Evolutionary conservation across 306 rosid genomes (phyloP), one percentile per base, ranked within the genome.

Genomic region (Cucumis melo): DNA sequence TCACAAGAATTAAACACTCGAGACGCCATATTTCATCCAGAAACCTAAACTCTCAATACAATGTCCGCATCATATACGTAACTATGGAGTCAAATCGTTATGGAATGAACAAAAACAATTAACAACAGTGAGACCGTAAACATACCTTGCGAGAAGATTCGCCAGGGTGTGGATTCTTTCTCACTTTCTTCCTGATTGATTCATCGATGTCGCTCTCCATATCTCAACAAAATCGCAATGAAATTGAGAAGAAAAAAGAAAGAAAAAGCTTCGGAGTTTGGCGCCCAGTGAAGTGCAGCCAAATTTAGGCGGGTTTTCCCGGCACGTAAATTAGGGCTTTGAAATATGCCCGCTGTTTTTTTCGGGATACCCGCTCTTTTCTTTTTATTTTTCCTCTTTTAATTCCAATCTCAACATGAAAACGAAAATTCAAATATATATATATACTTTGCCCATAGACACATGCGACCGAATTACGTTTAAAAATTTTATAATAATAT

Each of bases 141-240:
- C 80, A 23, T 36, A 86, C 90, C 81, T 80, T 87, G 81, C 90
- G 86, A 53, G 84, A 80, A 13, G 84, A 80, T 50, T 87, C 86
- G 14, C 82, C 77, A 17, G 66, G 68, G 17, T 57, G 46, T 11
- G 80, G 61, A 76, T 29, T 78, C 54, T 76, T 84, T 54, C 85
- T 80, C 13, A 80, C 81, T 46, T 77, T 65, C 81, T 83, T 81
- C 79, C 75, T 75, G 51, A 56, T 70, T 41, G 82, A 82, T 62
- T 81, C 89, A 8, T 87, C 90, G 58, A 78, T 68, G 78, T 87
- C 90, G 82, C 86, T 84, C 67, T 82, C 86, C 90, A 87, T 87
- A 12, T 19, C 29, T 67, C 6, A 32, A 13, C 13, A 70, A 17
- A 38, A 63, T 63, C 46, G 48, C n/a, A 36, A 4, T 7, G 46